Evolutionary conservation across 257 asterid genomes (phyloP), one percentile per base, ranked within the genome.

Genomic region (Solanum chilense): DNA sequence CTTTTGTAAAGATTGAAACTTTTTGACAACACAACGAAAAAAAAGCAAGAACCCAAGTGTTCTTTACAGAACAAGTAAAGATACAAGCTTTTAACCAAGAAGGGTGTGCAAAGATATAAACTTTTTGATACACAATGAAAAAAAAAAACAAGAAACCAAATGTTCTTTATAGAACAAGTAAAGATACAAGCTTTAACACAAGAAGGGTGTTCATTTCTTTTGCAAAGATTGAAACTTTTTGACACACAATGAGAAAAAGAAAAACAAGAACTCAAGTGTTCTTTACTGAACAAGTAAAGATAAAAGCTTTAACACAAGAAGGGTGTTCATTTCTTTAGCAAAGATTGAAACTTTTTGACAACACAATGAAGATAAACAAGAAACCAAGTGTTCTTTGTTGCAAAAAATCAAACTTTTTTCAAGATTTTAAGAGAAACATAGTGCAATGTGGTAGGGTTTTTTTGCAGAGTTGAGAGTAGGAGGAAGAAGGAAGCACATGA

Each of bases 321-420:
- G 83, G 88, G 89, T 88, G 27, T 62, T 91, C 97, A 94, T 94
- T 82, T 88, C 80, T 77, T 35, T 7, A 20, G 70, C 77, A 83
- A 85, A 86, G 77, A 41, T 37, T 29, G 45, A 62, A 73, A 76
- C 87, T 29, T 86, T 15, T 16, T 56, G 52, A 45, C 58, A 78
- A 49, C 13, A 77, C 86, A 69, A 35, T 21, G 42, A 12, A 85
- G 64, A 6, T n/a, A 49, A 58, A 20, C 64, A 62, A n/a, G 52
- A 85, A 87, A 86, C 87, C 87, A 85, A 89, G 13, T 86, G 39
- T 14, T 66, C 90, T 62, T 90, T 80, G 85, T 25, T 64, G 44
- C 80, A 82, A 78, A 85, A 41, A 86, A 41, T 20, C 14, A 41
- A 71, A 9, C 25, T 16, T 71, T 9, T 71, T 71, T 70, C 71